Base-by-base conservation (phyloP, 1,139 yeast species). In the Debaryomyces udenii region DNA sequence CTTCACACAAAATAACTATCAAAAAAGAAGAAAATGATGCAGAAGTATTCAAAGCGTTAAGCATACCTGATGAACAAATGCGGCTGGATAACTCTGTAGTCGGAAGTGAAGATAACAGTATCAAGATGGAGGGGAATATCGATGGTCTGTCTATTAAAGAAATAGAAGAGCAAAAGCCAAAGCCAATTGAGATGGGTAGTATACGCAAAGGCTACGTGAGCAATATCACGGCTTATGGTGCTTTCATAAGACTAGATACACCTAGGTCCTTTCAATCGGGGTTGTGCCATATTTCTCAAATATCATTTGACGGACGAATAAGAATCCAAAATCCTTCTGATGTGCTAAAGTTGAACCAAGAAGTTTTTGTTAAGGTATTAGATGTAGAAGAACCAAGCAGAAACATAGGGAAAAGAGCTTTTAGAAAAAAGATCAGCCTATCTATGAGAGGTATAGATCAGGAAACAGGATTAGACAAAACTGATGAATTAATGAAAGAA, bases 401-500 rank as follows among this genome's bases (percentile, higher is more conserved):
- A 15, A 23, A 23, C 9, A 9, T 26, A 37, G 11, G 35, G 16
- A 31, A 30, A 17, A 13, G 37, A 10, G 26, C 43, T n/a, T 69
- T 70, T 3, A 66, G 70, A 20, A 46, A 48, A 28, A 80, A 76
- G 46, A 70, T 88, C 2, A 73, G 83, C 2, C 60, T 91, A 34
- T 72, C 86, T 0, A 81, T 90, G 91, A 78, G 81, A 53, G 80
- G 79, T n/a, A 76, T 88, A 2, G 88, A 89, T 55, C 96, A 88
- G 55, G 50, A 44, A 1, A 78, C 85, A 0, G 96, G 96, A 0
- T 56, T 66, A 34, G 81, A 72, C 35, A 43, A 51, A 26, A 46
- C 57, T 14, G 59, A 47, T 4, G 64, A 61, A 27, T 36, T 52
- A 38, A 10, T 43, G 20, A 45, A 51, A 16, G 68, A 66, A 23